Conservation (phyloP, 176 grass and related monocot genomes). For the Ananas comosus region DNA sequence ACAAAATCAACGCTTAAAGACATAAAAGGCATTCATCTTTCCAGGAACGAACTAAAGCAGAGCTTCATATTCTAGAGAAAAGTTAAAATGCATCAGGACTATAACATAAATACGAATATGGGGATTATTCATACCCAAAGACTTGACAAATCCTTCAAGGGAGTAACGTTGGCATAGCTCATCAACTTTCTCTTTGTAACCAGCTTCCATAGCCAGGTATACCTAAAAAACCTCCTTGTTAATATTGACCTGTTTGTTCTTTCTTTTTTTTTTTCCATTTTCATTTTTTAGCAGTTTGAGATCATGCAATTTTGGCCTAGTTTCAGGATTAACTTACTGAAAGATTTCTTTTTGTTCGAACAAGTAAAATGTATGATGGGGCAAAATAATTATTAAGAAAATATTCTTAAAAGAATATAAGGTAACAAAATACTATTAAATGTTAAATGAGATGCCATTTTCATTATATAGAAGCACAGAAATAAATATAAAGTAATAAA, state of each 20-base stretch:
- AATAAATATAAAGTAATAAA: background rate
- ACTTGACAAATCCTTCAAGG: conserved; percentile 73
- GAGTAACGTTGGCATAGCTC: conserved; percentile 76
- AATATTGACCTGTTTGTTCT: too few relatives aligned
- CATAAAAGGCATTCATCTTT: background rate
- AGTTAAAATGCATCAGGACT: background rate
- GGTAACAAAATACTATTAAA: background rate
- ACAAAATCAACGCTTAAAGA: background rate
- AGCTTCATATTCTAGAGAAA: background rate
- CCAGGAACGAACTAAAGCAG: background rate
- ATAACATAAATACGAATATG: conserved; percentile 3
- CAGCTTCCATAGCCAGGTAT: conserved; percentile 93
- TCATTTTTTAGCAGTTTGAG: too few relatives aligned
- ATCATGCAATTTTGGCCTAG: too few relatives aligned
- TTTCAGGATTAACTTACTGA: background rate
- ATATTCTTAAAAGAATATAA: background rate
- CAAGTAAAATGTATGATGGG: background rate
- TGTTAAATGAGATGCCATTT: background rate
- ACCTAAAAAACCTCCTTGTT: conserved; percentile 29
- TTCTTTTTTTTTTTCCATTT: too few relatives aligned
- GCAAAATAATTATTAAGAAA: background rate
- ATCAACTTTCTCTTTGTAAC: conserved; percentile 84
- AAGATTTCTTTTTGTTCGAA: background rate
- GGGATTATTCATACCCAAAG: conserved; percentile 46
- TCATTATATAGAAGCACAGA: background rate